Evolutionary conservation across 2,329 filamentous ascomycete genomes (phyloP), one percentile per base, ranked within the genome.

Genomic region (Aureobasidium uvarum): DNA sequence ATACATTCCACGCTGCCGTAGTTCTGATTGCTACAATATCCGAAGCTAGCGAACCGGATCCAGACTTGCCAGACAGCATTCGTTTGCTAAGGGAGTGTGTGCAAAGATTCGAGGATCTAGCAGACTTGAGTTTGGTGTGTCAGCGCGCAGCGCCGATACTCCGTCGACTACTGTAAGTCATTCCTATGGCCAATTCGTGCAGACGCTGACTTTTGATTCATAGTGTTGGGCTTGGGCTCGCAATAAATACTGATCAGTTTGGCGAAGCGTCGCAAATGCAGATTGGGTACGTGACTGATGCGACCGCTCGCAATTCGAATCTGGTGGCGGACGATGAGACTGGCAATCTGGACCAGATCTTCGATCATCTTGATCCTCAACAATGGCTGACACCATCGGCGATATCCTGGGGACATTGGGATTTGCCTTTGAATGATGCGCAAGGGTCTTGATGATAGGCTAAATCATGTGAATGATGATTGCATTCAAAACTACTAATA

Each of bases 1-100:
- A 79, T 45, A 75, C 77, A 0, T 78, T 79, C 66, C 76, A 78
- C 51, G 77, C 75, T 1, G 76, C 76, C 1, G 39, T 41, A 13
- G 18, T 58, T 3, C 28, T 43, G 36, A 43, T 58, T 58, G 45
- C 45, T 20, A 36, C 31, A 20, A 36, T 36, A 5, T 55, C 31
- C 7, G 31, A 39, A 18, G 10, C 31, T 18, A 39, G 31, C 10
- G 36, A 55, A 25, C 16, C 51, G 4, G 18, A 39, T 20, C 11
- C 36, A 11, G 28, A 39, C 13, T 28, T 55, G 10, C 31, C 36
- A 3, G 36, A 55, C 16, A 36, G 31, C 14, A 39, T 36, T 3
- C 28, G 51, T 36, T 38, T 48, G 31, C 51, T 55, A 1, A 36
- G 14, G 5, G 51, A 20, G 5, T 55, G 51, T 20, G 51, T 20